Base-by-base conservation (phyloP, 75 land plant genomes). In the Picea glauca region DNA sequence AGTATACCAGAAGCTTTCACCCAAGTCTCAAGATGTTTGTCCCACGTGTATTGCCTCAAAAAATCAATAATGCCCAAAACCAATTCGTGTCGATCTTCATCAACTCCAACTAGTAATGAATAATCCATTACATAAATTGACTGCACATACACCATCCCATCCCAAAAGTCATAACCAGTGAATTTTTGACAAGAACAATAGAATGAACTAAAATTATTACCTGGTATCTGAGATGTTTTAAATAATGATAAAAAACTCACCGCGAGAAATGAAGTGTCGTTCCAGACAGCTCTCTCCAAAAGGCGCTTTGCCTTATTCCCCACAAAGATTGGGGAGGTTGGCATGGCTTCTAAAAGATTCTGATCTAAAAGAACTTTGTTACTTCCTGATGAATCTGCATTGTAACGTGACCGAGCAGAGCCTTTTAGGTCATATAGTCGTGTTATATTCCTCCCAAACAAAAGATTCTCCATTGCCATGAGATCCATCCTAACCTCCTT, bases 1-100 rank as follows among this genome's bases (percentile, higher is more conserved):
- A 98, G 89, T 17, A 83, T 83, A 7, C 82, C 85, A 5, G 98
- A 98, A 13, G 92, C 87, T 81, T 98, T 98, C 18, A 95, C 99
- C 96, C 96, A 95, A 4, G 98, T 91, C 80, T 98, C 99, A 26
- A 98, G 82, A 63, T 98, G 96, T 86, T 98, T 98, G 79, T 95
- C 99, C 99, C 98, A 95, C 1, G 98, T 95, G 46, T 74, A 74
- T 23, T 74, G 76, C 78, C 81, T 38, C 56, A 98, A 86, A 77
- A 91, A 98, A 79, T 98, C 99, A 70, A 98, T 98, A 35, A 98
- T 98, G 1, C 99, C 99, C 60, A 92, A 84, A 14, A 98, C 99
- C 74, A 98, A 88, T 82, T 93, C 96, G 4, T 59, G 80, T 1
- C 82, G 85, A 73, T 95, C 78, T 15, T 84, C 85, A 78, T 91